Evolutionary conservation across 495 filamentous ascomycete species (phyloP), one percentile per base, ranked within the genome.

Genomic region (Tuber indicum): DNA sequence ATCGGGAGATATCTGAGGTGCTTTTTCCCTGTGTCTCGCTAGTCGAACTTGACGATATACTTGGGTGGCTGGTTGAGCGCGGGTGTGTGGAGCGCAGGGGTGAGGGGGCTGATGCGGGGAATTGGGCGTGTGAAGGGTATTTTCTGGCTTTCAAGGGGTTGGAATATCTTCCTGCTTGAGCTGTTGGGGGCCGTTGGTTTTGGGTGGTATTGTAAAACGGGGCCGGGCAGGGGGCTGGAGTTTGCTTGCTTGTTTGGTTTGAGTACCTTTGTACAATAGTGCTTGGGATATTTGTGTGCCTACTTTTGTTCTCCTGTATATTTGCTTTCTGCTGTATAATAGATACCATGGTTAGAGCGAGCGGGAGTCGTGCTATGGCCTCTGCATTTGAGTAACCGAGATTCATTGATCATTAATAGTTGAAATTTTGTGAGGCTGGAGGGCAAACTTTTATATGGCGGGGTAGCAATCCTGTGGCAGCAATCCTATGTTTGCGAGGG

Each of bases 11-110:
- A 12, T 70, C 77, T 74, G 79, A 74, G 14, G 79, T 83, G 0
- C 72, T 84, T 4, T 77, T 70, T 74, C 82, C 82, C 14, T 82
- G 82, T n/a, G 52, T 83, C 39, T 78, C 76, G 49, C 58, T 78
- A 49, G 71, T 72, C 66, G 81, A 83, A 44, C 74, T 81, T 39
- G 45, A 75, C 71, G 72, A 73, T 39, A 74, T 81, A 36, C 62
- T 78, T 32, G 77, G 72, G 45, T 76, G 80, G 76, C 75, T 84
- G 19, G 52, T 71, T 47, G 52, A 69, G 78, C 72, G 75, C 26
- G 73, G 78, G 69, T 78, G 72, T 66, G 71, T 75, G 36, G 75
- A 79, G 47, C 66, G 23, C 46, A 72, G 72, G 44, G 71, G 74
- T 46, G 78, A 76, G 42, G 78, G 74, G 46, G 76, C 74, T 21